Evolutionary conservation across 192 early-diverging fungal species (phyloP).

Genomic region (Linnemannia zychae): DNA sequence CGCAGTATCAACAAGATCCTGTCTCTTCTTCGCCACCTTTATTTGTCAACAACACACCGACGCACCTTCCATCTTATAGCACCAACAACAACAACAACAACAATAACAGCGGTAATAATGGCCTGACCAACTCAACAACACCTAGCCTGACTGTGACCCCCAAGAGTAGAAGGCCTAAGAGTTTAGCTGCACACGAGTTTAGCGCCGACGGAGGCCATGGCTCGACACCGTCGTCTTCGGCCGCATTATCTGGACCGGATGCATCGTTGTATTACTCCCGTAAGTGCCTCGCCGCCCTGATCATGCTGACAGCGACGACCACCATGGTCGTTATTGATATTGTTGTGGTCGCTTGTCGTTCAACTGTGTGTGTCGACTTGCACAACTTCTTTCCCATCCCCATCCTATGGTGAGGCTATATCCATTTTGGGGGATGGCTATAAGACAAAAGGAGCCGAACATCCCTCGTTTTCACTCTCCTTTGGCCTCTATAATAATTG

Average conservation of each 20-base stretch:
- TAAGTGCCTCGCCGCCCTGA: conserved; percentile 12
- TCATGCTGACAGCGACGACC: neutral
- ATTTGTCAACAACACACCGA: neutral
- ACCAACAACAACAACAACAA: conserved; percentile 18
- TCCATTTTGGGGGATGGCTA: neutral
- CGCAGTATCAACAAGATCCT: conserved; percentile 31
- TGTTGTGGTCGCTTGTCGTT: neutral
- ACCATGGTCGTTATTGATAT: neutral
- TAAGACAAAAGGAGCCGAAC: neutral
- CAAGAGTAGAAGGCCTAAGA: conserved; percentile 48
- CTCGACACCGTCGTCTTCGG: neutral
- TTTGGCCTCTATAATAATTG: neutral
- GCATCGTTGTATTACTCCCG: conserved; percentile 18
- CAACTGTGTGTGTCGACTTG: neutral
- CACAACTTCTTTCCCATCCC: too few relatives aligned
- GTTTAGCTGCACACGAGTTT: conserved; percentile 45
- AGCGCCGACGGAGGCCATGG: conserved; percentile 19
- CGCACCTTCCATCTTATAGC: neutral
- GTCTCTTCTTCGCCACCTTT: conserved; percentile 8
- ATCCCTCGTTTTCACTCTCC: neutral
- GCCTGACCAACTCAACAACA: neutral
- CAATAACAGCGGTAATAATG: neutral
- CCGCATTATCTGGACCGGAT: conserved; percentile 15
- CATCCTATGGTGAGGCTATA: neutral
- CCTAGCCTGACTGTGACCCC: conserved; percentile 9